phyloP scores from a whole-genome alignment of 805 yeast genomes.

The Pichia deserticola region DNA sequence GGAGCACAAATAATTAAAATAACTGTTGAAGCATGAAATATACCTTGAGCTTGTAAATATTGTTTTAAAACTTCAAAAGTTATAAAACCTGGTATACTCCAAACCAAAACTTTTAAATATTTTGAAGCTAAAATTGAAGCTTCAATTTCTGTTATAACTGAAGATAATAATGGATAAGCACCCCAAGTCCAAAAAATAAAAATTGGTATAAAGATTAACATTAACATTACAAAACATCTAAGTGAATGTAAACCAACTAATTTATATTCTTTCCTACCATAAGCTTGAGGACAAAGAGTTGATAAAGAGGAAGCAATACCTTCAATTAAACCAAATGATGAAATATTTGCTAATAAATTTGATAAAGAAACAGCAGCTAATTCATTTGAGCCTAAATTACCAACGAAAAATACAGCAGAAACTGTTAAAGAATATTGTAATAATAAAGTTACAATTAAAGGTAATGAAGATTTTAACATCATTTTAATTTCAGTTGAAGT shows the following conservation, averaged over 20 bases:
- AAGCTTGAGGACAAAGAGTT: constrained; percentile 55
- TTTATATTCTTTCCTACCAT: constrained; percentile 44
- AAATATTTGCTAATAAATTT: constrained; percentile 47
- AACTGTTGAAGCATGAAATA: constrained; percentile 49
- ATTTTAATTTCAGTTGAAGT: constrained; percentile 31
- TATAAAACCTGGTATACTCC: constrained; percentile 52
- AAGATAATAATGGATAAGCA: constrained; percentile 23
- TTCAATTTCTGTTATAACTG: constrained; percentile 39
- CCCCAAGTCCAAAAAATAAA: constrained; percentile 37
- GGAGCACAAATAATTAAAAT: constrained; percentile 50
- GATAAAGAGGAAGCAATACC: constrained; percentile 53
- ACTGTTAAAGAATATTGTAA: constrained; percentile 47
- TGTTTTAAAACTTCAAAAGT: constrained; percentile 50
- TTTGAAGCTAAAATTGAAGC: constrained; percentile 42
- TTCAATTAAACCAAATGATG: constrained; percentile 49
- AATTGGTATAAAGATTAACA: constrained; percentile 31
- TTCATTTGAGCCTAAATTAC: constrained; percentile 52
- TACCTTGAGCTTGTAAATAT: constrained; percentile 51
- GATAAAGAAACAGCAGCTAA: constrained; percentile 55
- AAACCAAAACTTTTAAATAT: constrained; percentile 38
- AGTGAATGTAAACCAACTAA: constrained; percentile 45
- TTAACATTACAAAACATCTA: constrained; percentile 41
- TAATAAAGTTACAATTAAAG: constrained; percentile 46
- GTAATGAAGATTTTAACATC: constrained; percentile 37
- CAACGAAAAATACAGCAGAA: constrained; percentile 48